Evolutionary conservation across 1,284 basidiomycete species (phyloP), one percentile per base, ranked within the genome.

Genomic region (Tranzscheliella williamsii): DNA sequence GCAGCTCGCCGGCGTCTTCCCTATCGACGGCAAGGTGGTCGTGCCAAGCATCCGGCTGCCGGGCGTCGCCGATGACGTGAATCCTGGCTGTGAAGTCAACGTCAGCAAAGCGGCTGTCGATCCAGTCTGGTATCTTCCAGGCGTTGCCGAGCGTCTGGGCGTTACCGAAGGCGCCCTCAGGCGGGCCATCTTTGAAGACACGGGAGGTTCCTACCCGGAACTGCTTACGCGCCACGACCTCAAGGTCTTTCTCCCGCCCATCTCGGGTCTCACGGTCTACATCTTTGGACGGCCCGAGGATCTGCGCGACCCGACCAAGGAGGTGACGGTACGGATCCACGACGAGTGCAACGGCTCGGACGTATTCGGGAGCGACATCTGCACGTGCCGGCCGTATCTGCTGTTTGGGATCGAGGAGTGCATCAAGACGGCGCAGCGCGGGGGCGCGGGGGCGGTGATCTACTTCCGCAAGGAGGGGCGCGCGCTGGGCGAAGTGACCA

Each of bases 381-480:
- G 92, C 78, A 95, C 92, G 0, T 95, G 92, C 64, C 70, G 70
- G n/a, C 92, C 89, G 0, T 94, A 96, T 78, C 84, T 96, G 39
- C 85, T 87, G 30, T 96, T 89, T 70, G 92, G 93, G 4, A 94
- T 97, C 62, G 87, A 91, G 75, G 93, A 97, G 75, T 92, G 90
- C 54, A 87, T 95, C 72, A 87, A 88, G 43, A 83, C 83, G 35
- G 88, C 88, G 2, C 93, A 97, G 75, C 83, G 86, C 5, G 91
- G 89, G 3, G 93, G 93, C 18, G 90, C 93, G 16, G 93, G 93
- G 21, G 84, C 92, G 27, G 87, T 95, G 20, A 86, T 94, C 20
- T 97, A 97, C 79, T 94, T 95, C 84, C 84, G 91, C 58, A 94
- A 95, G 78, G 91, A 93, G 78, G 91, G 91, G 6, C 84, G 91